Evolutionary conservation across 768 basidiomycete genomes (phyloP).

Genomic region (Exsudoporus frostii): DNA sequence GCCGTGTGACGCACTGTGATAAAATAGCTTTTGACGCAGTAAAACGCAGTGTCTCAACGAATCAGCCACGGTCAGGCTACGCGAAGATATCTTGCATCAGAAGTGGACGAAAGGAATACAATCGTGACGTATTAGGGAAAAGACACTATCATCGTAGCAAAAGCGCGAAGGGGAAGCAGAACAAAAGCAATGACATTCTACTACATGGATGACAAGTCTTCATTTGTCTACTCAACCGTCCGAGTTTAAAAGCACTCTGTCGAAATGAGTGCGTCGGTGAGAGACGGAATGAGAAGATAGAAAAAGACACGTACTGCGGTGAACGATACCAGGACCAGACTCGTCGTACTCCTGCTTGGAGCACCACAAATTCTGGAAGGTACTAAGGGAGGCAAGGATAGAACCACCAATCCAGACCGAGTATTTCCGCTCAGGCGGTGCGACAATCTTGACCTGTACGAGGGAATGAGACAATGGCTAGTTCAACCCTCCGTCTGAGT

Average conservation of each 20-base stretch:
- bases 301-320: conserved; percentile 56
- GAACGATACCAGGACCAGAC: conserved; percentile 73
- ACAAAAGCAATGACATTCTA: conserved; percentile 27
- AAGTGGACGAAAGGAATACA: conserved; percentile 14
- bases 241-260: conserved; percentile 27
- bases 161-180: conserved; percentile 3
- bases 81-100: conserved; percentile 2
- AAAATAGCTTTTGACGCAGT: too few species aligned
- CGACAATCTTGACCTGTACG: conserved; percentile 79
- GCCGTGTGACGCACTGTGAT: too few species aligned
- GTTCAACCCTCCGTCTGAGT: background rate
- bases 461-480: background rate
- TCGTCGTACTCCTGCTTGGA: conserved; percentile 93
- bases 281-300: background rate
- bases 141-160: conserved; percentile 17
- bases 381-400: conserved; percentile 83
- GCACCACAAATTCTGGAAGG: conserved; percentile 97
- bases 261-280: background rate
- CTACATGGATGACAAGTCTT: conserved; percentile 20
- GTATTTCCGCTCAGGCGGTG: conserved; percentile 92
- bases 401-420: conserved; percentile 94
- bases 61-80: background rate
- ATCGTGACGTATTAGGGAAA: conserved; percentile 19
- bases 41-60: too few species aligned
- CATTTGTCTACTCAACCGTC: conserved; percentile 18